phyloP scores from a whole-genome alignment of 2,329 filamentous ascomycete species.

The Xylaria sp. region DNA sequence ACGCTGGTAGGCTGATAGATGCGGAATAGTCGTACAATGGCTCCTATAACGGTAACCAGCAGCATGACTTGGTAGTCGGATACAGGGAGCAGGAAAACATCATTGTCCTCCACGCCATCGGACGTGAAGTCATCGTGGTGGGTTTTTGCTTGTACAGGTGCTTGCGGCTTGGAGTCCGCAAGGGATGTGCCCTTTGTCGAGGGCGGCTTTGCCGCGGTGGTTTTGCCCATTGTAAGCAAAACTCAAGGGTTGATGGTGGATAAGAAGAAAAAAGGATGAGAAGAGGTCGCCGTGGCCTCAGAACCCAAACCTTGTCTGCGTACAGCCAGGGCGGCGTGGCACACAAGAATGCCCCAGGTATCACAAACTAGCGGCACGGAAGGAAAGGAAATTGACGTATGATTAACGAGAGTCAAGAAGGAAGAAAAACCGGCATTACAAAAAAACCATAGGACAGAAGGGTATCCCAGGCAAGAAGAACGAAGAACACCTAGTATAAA shows the following conservation, averaged over 20 bases:
- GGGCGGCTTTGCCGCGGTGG: conserved; percentile 54
- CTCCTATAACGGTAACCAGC: conserved; percentile 78
- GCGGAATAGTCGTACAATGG: conserved; percentile 87
- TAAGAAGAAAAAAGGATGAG: conserved; percentile 18
- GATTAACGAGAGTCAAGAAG: conserved; percentile 58
- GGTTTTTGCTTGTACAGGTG: conserved; percentile 50
- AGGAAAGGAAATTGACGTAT: conserved; percentile 41
- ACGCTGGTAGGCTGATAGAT: conserved; percentile 97
- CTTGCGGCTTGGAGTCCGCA: conserved; percentile 46
- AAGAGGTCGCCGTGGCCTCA: conserved; percentile 46
- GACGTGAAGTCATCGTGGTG: conserved; percentile 72
- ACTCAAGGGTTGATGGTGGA: conserved; percentile 12
- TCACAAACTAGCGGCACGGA: conserved; percentile 28
- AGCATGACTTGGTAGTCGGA: conserved; percentile 85
- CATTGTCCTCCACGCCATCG: conserved; percentile 85
- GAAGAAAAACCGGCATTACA: conserved; percentile 54
- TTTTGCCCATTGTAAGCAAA: conserved; percentile 53
- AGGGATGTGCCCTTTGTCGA: conserved; percentile 47
- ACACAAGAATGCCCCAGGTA: conserved; percentile 35
- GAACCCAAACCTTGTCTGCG: conserved; percentile 7
- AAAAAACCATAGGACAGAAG: conserved; percentile 40
- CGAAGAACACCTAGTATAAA: conserved; percentile 31
- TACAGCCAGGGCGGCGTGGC: conserved; percentile 28
- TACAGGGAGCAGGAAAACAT: conserved; percentile 86
- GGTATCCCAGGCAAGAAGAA: conserved; percentile 39